Conservation (phyloP, 2,329 filamentous ascomycete species). For the Aspergillus clavatus region DNA sequence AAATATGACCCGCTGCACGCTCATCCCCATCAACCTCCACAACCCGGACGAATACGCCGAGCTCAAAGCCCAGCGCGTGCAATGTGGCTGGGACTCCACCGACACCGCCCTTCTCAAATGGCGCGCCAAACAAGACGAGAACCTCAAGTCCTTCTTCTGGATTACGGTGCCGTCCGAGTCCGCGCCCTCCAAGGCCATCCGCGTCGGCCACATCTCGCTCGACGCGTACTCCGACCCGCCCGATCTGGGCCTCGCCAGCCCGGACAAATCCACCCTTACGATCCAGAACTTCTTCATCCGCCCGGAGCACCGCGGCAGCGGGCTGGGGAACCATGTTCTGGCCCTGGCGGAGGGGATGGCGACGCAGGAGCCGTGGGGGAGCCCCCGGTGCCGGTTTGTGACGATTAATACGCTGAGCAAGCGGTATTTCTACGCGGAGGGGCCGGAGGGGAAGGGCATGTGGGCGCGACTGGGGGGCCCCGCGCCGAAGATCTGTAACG, state of each 20-base stretch:
- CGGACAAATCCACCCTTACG: constrained; percentile 14
- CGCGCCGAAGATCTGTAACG: constrained; percentile 12
- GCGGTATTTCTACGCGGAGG: constrained; percentile 18
- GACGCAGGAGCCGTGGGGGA: constrained; percentile 12
- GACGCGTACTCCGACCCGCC: constrained; percentile 17
- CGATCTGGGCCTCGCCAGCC: constrained; percentile 11
- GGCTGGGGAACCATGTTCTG: constrained; percentile 18
- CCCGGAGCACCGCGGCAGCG: constrained; percentile 15
- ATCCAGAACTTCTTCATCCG: constrained; percentile 25
- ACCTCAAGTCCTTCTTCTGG: constrained; percentile 18
- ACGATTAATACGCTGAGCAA: constrained; percentile 20
- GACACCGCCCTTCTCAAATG: constrained; percentile 7
- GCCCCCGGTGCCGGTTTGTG: constrained; percentile 15
- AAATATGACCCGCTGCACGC: too few relatives aligned
- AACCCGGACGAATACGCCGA: constrained; percentile 8
- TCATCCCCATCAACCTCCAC: constrained; percentile 15
- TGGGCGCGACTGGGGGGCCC: constrained; percentile 9
- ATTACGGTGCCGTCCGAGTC: constrained; percentile 6
- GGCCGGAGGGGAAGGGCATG: constrained; percentile 8
- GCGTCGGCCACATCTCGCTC: constrained; percentile 27
- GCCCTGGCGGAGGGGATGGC: constrained; percentile 15
- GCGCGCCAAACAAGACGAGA: constrained; percentile 8
- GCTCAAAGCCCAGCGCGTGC: constrained; percentile 12
- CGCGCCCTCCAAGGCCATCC: constrained; percentile 6
- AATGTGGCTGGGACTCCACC: constrained; percentile 15